A percentile compares a stretch with the other conserved stretches of the same genome.
phyloP scores from a whole-genome alignment of 1,284 basidiomycete genomes.

The Porodaedalea pini region DNA sequence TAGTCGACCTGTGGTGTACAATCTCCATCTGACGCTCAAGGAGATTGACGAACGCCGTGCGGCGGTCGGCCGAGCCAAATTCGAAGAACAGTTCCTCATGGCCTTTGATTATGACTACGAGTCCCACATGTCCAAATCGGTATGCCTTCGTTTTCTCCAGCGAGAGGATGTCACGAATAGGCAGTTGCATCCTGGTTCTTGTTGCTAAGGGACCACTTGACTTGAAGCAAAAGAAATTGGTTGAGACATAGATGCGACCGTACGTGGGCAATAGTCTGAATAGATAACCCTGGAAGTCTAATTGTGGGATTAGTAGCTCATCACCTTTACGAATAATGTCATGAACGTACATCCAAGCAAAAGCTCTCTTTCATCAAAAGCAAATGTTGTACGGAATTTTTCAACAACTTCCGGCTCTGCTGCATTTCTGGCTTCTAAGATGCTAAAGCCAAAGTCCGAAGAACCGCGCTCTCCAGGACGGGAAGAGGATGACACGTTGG shows the following conservation, averaged over 20 bases:
- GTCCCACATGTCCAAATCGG: constrained; percentile 83
- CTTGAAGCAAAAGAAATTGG: constrained; percentile 87
- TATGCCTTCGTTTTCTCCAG: constrained; percentile 85
- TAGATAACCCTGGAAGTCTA: constrained; percentile 87
- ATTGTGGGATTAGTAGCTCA: neutral
- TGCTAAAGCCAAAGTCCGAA: constrained; percentile 69
- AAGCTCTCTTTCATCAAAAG: constrained; percentile 83
- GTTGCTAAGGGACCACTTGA: constrained; percentile 72
- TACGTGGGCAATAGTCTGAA: constrained; percentile 83
- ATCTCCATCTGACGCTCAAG: constrained; percentile 82
- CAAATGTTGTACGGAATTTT: constrained; percentile 77
- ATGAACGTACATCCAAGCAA: constrained; percentile 76
- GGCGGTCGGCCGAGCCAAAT: constrained; percentile 75
- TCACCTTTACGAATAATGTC: neutral
- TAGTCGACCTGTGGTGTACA: constrained; percentile 46
- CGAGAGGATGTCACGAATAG: constrained; percentile 83
- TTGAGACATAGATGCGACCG: constrained; percentile 84
- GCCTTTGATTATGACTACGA: constrained; percentile 88
- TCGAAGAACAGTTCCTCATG: constrained; percentile 98
- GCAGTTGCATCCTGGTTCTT: constrained; percentile 89
- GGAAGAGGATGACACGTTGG: constrained; percentile 15
- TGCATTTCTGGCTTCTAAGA: constrained; percentile 66
- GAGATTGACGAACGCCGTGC: constrained; percentile 70
- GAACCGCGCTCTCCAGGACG: constrained; percentile 26
- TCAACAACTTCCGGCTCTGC: constrained; percentile 62